Evolutionary conservation across 805 yeast genomes (phyloP), one percentile per base, ranked within the genome.

Genomic region (Candida succiphila): DNA sequence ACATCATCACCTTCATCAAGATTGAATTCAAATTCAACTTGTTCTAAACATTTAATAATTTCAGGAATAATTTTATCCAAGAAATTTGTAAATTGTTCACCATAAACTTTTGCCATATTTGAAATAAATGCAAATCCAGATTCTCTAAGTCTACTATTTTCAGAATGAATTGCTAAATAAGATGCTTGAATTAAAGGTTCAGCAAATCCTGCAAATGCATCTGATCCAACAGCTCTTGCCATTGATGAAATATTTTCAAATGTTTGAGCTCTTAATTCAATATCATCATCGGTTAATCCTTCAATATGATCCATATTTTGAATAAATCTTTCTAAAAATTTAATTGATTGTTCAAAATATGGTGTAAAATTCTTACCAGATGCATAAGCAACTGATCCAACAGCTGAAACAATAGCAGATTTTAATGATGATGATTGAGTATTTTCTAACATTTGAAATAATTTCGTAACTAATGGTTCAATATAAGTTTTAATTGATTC

Each of bases 171-270:
- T 35, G 94, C 78, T 37, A 67, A 67, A 53, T 85, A 81, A 20
- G 96, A 88, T 39, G 96, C 85, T 53, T 83, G 82, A 45, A 87
- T 84, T 55, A 88, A 70, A 18, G 95, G 89, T 52, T 78, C 78
- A 33, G 96, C 95, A 55, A 73, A 86, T 29, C 82, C 75, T 27
- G 84, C 74, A 63, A 92, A 92, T 1, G 86, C 67, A 47, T 81
- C 89, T 35, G 92, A 81, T 42, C 96, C 95, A 38, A 92, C 96
- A 36, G 99, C 96, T 58, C 88, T 75, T 36, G 95, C 96, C 82
- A 92, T 78, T 13, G 96, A 81, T 29, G 96, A 83, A 44, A 92
- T 74, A 51, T 92, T 82, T 65, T 92, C 99, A 45, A 92, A 79
- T 34, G 96, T 85, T 55, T 78, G 71, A 24, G 95, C 96, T 58